Conservation (phyloP, 2,329 filamentous ascomycete species). For the Westerdykella ornata region DNA sequence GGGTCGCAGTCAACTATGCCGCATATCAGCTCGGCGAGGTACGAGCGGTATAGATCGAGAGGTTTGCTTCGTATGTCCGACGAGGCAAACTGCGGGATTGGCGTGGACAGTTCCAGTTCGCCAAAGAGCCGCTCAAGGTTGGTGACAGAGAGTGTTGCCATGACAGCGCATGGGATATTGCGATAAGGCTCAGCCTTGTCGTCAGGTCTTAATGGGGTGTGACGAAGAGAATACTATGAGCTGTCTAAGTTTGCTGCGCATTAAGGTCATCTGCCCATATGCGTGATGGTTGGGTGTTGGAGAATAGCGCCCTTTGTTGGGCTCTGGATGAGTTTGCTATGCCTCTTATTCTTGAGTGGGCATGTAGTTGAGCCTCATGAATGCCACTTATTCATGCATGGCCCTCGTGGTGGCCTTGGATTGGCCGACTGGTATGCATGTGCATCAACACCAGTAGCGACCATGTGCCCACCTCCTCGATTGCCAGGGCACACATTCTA, state of each 20-base stretch:
- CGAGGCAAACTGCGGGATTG: slow-evolving; percentile 4
- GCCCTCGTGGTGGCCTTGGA: slow-evolving; percentile 3
- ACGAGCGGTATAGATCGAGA: slow-evolving; percentile 21
- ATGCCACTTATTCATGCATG: slow-evolving; percentile 1
- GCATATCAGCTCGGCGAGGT: slow-evolving; percentile 18
- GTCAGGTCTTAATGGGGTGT: too few relatives aligned
- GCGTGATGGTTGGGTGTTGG: too few relatives aligned
- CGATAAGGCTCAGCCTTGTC: too few relatives aligned
- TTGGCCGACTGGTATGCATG: slow-evolving; percentile 1
- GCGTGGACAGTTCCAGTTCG: slow-evolving; percentile 5
- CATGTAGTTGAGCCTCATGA: slow-evolving; percentile 1
- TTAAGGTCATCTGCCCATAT: too few relatives aligned
- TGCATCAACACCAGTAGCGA: neutral
- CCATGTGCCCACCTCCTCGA: neutral
- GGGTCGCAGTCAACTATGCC: slow-evolving; percentile 11
- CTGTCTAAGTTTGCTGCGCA: too few relatives aligned
- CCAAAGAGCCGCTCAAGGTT: slow-evolving; percentile 5
- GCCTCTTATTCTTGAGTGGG: too few relatives aligned
- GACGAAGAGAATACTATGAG: too few relatives aligned
- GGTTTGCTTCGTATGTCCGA: slow-evolving; percentile 17
- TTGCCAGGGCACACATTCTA: too few relatives aligned
- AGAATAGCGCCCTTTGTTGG: too few relatives aligned
- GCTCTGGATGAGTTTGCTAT: too few relatives aligned
- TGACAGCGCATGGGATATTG: neutral
- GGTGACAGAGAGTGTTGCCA: slow-evolving; percentile 4